Evolutionary conservation across 2,329 filamentous ascomycete species (phyloP), one percentile per base, ranked within the genome.

Genomic region (Pseudofabraea citricarpa): DNA sequence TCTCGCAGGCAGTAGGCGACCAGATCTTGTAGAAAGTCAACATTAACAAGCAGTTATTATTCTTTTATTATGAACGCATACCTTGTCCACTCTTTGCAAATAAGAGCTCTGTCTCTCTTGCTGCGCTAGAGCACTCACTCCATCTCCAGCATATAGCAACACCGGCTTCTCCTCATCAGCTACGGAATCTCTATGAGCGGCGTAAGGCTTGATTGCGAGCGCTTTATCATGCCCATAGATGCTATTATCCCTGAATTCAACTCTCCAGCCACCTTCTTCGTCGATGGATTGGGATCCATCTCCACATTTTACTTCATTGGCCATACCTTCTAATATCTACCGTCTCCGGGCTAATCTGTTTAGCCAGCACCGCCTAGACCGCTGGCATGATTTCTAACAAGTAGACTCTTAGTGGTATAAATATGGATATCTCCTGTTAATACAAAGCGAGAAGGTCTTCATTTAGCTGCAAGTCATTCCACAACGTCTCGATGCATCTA

Each of bases 221-320:
- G 18, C 32, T 20, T 36, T 36, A 36, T 36, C 32, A 36, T 36
- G 8, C 16, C 32, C 15, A 15, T 36, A 36, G 32, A 36, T 36
- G 32, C 32, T 36, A 15, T 36, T 20, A 15, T 36, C 32, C 16
- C 32, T 8, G 32, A 36, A 36, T 7, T 36, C 8, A 9, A 36
- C 32, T 36, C 32, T 36, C 32, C 15, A 36, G 18, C 7, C 32
- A 8, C 32, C 32, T 9, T 36, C 32, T 15, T 36, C 32, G 16
- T 36, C 16, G 32, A 36, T 36, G 8, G 32, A 36, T 36, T 36
- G 8, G 32, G 16, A 36, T 15, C 32, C 32, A 15, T 36, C 32
- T 36, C 32, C 16, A 20, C 8, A 8, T 8, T 8, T 15, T 36
- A 36, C 32, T 36, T 7, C 8, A 15, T 36, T 36, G 32, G 32